Evolutionary conservation across 305 asterid genomes (phyloP), one percentile per base, ranked within the genome.

Genomic region (Ajuga reptans): DNA sequence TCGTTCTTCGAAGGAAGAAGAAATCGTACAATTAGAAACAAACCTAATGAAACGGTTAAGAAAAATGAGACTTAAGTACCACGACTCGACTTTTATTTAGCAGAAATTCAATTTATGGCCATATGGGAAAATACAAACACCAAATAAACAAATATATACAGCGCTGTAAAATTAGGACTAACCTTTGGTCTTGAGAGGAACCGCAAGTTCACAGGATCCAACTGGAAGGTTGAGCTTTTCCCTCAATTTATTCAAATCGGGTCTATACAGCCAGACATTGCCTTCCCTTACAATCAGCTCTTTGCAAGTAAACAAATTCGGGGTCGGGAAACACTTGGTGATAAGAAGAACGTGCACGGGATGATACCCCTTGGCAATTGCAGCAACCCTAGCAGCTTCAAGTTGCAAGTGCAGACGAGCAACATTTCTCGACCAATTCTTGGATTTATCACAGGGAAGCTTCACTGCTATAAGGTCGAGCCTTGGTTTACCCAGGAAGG

Each of bases 191-290:
- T 75, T 69, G 63, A 88, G 81, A 49, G 97, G 95, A 78, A 92
- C 86, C 10, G 98, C 77, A 67, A 92, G 97, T 83, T 92, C 97
- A 71, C 98, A 92, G 6, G 97, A 90, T 37, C 98, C 98, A 5
- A 80, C 83, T 1, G 98, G 96, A 73, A 92, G 93, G 66, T 79
- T 76, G 59, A 92, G 87, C 77, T 90, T 92, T 50, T 90, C 86
- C 68, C 97, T 82, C 77, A 92, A 31, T 21, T 59, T 72, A 77
- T 80, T 82, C 34, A 85, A 74, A 61, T 87, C 72, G 16, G 98
- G 95, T 75, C 86, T 80, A 72, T 86, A 92, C 56, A 92, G 78
- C 98, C 98, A 92, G 3, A 64, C 80, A 43, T 79, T 80, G 72
- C 98, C 98, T 76, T 83, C 80, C 45, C 82, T 89, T 7, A 76